These are phyloP conservation scores for Penicillium carneum DNA, from an alignment of 2,329 filamentous ascomycete species.

Conservation along the genomic window DNA sequence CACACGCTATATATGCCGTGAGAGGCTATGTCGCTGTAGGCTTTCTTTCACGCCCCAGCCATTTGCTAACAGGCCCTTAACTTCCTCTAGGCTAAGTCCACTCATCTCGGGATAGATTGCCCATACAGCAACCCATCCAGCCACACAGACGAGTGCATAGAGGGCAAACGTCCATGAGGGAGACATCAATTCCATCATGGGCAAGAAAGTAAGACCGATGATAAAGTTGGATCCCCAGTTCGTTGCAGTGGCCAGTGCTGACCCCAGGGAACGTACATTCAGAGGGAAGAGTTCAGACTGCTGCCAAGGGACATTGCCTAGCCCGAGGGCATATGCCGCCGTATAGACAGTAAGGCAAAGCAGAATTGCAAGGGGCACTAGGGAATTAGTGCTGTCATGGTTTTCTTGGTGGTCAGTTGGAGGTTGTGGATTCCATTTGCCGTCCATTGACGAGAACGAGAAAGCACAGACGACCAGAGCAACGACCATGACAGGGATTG, in stretches of 20 bases:
- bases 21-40: constrained; percentile 29
- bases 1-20: constrained; percentile 1
- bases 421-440: constrained; percentile 43
- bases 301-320: constrained; percentile 96
- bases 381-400: constrained; percentile 34
- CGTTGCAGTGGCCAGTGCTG: constrained; percentile 71
- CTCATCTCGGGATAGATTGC: constrained; percentile 85
- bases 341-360: constrained; percentile 82
- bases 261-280: constrained; percentile 68
- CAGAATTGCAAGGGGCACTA: constrained; percentile 66
- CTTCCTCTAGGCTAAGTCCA: constrained; percentile 81
- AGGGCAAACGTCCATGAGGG: constrained; percentile 79
- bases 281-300: constrained; percentile 88
- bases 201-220: constrained; percentile 84
- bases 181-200: constrained; percentile 78
- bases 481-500: constrained; percentile 81
- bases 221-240: constrained; percentile 90
- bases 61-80: constrained; percentile 71
- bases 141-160: constrained; percentile 74
- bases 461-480: constrained; percentile 75
- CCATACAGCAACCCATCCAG: constrained; percentile 73
- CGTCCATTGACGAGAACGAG: constrained; percentile 72
- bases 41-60: constrained; percentile 73
- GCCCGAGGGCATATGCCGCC: constrained; percentile 81
- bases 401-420: constrained; percentile 31